These are phyloP conservation scores for Leccinellum rugosiceps DNA, from an alignment of 768 basidiomycete species.

Conservation along the genomic window DNA sequence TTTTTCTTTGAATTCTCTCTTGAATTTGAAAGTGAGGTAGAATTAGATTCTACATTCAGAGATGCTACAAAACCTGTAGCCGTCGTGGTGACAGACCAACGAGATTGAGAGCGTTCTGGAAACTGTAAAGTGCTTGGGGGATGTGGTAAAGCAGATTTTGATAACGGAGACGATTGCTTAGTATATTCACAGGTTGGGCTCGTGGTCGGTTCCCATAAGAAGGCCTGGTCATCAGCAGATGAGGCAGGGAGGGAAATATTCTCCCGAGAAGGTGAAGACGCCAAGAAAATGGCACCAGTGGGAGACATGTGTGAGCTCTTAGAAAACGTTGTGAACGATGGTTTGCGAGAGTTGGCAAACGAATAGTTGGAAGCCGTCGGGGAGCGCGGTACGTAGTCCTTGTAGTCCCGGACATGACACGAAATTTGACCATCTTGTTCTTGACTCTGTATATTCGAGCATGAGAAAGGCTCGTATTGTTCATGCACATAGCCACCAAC, in stretches of 20 bases:
- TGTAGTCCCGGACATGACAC: constrained; percentile 15
- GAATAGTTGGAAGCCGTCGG: constrained; percentile 30
- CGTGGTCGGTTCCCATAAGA: not conserved
- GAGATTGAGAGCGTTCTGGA: constrained; percentile 14
- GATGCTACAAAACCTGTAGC: constrained; percentile 26
- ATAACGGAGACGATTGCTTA: not conserved
- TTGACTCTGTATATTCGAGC: not conserved
- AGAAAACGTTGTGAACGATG: constrained; percentile 19
- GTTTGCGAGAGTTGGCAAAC: constrained; percentile 22
- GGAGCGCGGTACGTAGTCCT: constrained; percentile 24
- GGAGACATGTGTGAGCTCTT: constrained; percentile 23
- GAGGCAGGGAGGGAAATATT: constrained; percentile 24
- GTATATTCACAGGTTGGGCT: not conserved
- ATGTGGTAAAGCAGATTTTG: not conserved
- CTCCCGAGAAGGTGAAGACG: constrained; percentile 18
- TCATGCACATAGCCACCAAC: constrained; percentile 5
- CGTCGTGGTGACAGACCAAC: constrained; percentile 25
- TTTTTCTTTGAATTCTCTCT: constrained; percentile 9
- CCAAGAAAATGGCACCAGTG: constrained; percentile 14
- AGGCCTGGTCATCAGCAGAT: constrained; percentile 8
- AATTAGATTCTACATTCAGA: constrained; percentile 7
- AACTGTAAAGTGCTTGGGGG: constrained; percentile 1
- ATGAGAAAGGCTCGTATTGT: constrained; percentile 9
- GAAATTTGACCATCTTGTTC: constrained; percentile 18
- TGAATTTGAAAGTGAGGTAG: not conserved